These are phyloP conservation scores for Alternaria sp. DNA, from an alignment of 2,329 filamentous ascomycete genomes.

Conservation along the genomic window DNA sequence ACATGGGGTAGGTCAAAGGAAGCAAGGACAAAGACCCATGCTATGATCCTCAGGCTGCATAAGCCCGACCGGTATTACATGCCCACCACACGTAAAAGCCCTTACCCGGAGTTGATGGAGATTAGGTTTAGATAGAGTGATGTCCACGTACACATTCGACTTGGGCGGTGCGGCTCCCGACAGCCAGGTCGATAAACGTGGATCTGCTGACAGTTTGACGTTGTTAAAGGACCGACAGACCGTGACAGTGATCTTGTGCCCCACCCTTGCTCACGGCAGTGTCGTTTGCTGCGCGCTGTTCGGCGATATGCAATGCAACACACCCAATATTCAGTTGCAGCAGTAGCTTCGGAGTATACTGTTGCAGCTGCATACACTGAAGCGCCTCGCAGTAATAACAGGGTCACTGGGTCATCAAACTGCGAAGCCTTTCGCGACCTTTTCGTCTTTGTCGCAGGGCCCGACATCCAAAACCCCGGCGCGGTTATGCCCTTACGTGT, in stretches of 20 bases:
- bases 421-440: background rate
- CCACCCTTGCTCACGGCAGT: conserved; percentile 1
- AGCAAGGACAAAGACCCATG: conserved; percentile 8
- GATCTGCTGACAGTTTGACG: conserved; percentile 13
- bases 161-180: conserved; percentile 8
- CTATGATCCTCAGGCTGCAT: conserved; percentile 16
- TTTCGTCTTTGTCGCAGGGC: background rate
- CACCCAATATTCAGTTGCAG: conserved; percentile 25
- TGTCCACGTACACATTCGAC: conserved; percentile 14
- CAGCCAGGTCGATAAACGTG: conserved; percentile 15
- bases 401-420: conserved; percentile 1
- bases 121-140: conserved; percentile 14
- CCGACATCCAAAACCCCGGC: conserved; percentile 1
- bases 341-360: conserved; percentile 30
- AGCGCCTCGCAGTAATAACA: background rate
- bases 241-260: conserved; percentile 13
- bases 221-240: conserved; percentile 10
- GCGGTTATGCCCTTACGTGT: conserved; percentile 3
- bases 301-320: conserved; percentile 15
- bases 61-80: conserved; percentile 8
- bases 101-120: conserved; percentile 1
- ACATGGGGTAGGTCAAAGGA: conserved; percentile 5
- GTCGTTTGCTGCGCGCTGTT: conserved; percentile 4
- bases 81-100: conserved; percentile 1
- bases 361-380: conserved; percentile 19